These are phyloP conservation scores for Penicillium canariense DNA, from an alignment of 495 filamentous ascomycete genomes.

Conservation along the genomic window DNA sequence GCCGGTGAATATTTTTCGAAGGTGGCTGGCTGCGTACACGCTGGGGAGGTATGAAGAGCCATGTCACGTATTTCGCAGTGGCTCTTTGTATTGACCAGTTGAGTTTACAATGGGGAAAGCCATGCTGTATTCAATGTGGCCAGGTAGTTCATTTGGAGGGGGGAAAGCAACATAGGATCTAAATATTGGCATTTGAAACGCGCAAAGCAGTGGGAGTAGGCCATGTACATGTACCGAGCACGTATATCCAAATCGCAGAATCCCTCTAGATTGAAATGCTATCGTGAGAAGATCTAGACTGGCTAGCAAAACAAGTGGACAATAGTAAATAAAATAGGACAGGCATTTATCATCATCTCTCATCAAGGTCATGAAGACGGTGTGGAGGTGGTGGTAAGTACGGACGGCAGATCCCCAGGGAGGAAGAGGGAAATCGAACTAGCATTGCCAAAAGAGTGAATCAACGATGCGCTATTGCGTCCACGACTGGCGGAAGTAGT, in stretches of 20 bases:
- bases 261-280: conserved; percentile 37
- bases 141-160: neutral
- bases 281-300: conserved; percentile 40
- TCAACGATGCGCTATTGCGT: conserved; percentile 26
- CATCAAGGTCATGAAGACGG: conserved; percentile 53
- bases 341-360: conserved; percentile 55
- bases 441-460: conserved; percentile 5
- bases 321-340: conserved; percentile 22
- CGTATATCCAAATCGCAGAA: conserved; percentile 22
- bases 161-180: neutral
- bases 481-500: conserved; percentile 38
- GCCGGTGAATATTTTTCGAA: neutral
- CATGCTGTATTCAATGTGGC: neutral
- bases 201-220: neutral
- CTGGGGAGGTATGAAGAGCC: too few species aligned
- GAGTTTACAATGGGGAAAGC: neutral
- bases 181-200: neutral
- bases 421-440: conserved; percentile 13
- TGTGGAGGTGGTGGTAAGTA: conserved; percentile 47
- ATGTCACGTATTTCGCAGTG: neutral
- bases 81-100: neutral
- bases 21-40: conserved; percentile 1
- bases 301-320: conserved; percentile 39
- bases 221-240: neutral
- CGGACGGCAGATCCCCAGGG: conserved; percentile 4